phyloP scores from a whole-genome alignment of 441 rosid species.

The Jatropha multifida region DNA sequence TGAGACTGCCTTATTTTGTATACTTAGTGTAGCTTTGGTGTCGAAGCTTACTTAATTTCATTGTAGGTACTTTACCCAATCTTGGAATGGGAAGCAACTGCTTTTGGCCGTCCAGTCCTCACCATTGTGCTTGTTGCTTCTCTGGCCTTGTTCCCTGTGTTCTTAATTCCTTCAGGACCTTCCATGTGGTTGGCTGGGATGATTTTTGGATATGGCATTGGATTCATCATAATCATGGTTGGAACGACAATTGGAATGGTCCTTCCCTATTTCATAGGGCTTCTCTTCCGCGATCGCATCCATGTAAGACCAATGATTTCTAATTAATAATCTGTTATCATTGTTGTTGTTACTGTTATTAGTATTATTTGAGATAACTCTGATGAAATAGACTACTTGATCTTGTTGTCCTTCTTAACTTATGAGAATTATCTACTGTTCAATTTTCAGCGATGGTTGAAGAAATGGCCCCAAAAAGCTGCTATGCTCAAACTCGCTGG shows the following conservation, averaged over 20 bases:
- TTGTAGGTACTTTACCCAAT: slow-evolving; percentile 79
- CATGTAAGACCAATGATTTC: slow-evolving; percentile 54
- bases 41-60: slow-evolving; percentile 8
- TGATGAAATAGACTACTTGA: slow-evolving; percentile 1
- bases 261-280: slow-evolving; percentile 79
- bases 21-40: not conserved
- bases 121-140: slow-evolving; percentile 78
- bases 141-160: slow-evolving; percentile 87
- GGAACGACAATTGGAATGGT: slow-evolving; percentile 97
- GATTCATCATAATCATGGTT: slow-evolving; percentile 87
- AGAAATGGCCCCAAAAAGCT: slow-evolving; percentile 90
- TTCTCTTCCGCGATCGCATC: slow-evolving; percentile 77
- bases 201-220: slow-evolving; percentile 94
- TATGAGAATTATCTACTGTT: slow-evolving; percentile 15
- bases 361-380: slow-evolving; percentile 1
- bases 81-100: slow-evolving; percentile 97
- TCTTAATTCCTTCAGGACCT: slow-evolving; percentile 96
- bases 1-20: not conserved
- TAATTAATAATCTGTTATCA: not conserved
- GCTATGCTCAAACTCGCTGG: slow-evolving; percentile 84
- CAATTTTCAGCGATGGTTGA: slow-evolving; percentile 80
- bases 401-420: slow-evolving; percentile 1
- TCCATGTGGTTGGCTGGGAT: slow-evolving; percentile 99
- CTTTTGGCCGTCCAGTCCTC: slow-evolving; percentile 95
- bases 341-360: not conserved